Conservation (phyloP, 495 filamentous ascomycete genomes). For the Neohortaea acidophila region DNA sequence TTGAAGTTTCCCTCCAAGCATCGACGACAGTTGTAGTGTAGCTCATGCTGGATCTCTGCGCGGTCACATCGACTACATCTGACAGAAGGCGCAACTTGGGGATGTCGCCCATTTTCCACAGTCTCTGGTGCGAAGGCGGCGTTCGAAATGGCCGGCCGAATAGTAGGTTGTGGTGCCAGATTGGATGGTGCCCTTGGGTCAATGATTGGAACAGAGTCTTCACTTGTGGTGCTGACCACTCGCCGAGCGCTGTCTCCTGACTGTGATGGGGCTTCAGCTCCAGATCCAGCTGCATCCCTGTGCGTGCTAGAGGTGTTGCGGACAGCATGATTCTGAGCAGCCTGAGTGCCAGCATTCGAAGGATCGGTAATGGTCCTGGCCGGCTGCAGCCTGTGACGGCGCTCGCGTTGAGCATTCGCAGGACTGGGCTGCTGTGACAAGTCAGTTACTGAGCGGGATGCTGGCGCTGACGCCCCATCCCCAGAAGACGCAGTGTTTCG, state of each 20-base stretch:
- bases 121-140: conserved; percentile 11
- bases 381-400: conserved; percentile 18
- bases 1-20: conserved; percentile 59
- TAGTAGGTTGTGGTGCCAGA: not conserved
- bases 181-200: not conserved
- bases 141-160: conserved; percentile 5
- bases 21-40: conserved; percentile 60
- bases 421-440: conserved; percentile 33
- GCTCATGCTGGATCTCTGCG: conserved; percentile 56
- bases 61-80: conserved; percentile 53
- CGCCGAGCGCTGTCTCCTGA: no score
- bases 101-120: not conserved
- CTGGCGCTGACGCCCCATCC: conserved; percentile 23
- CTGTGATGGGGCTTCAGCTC: no score
- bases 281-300: no score
- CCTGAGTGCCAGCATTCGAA: conserved; percentile 5
- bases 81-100: conserved; percentile 46
- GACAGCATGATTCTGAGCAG: no score
- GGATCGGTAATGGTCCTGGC: conserved; percentile 36
- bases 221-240: no score
- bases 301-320: no score
- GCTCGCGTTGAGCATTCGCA: conserved; percentile 14
- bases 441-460: conserved; percentile 45
- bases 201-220: no score
- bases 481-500: conserved; percentile 15